A percentile compares a stretch with the other conserved stretches of the same genome.
Conservation (phyloP, 805 yeast species). For the Nakazawaea molendinolei region DNA sequence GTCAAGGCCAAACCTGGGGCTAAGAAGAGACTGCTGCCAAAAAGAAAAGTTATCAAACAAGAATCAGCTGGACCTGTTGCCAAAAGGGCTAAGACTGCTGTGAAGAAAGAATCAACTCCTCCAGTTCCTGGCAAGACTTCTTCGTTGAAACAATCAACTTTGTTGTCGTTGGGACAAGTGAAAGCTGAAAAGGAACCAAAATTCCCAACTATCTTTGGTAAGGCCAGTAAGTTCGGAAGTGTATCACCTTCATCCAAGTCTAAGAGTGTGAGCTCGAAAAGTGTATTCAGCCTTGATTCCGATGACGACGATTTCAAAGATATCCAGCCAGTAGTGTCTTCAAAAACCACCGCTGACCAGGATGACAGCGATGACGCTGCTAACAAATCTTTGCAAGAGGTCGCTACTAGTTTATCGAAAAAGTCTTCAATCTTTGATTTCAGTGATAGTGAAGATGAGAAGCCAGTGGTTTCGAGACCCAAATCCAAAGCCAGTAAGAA, state of each 20-base stretch:
- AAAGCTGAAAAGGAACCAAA: too few species aligned
- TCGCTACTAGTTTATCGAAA: constrained; percentile 1
- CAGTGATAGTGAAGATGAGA: constrained; percentile 10
- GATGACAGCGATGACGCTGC: constrained; percentile 12
- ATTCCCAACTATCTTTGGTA: constrained; percentile 31
- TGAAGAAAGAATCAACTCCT: constrained; percentile 8
- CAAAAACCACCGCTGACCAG: constrained; percentile 5
- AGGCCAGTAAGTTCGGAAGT: constrained; percentile 21
- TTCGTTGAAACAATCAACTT: constrained; percentile 14
- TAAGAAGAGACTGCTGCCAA: constrained; percentile 30
- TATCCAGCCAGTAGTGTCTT: constrained; percentile 2
- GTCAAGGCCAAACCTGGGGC: constrained; percentile 35
- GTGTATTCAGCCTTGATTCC: constrained; percentile 11
- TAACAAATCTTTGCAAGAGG: constrained; percentile 5
- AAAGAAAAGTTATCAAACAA: constrained; percentile 23
- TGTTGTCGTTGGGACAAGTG: constrained; percentile 13
- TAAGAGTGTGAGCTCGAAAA: constrained; percentile 3
- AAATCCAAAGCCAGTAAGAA: not conserved
- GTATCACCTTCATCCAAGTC: constrained; percentile 8
- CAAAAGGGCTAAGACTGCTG: constrained; percentile 17
- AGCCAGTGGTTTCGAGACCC: not conserved
- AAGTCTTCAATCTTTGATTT: constrained; percentile 9
- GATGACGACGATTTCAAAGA: constrained; percentile 10
- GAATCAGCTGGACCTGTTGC: constrained; percentile 11
- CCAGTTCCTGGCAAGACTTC: constrained; percentile 14